Evolutionary conservation across 2,329 filamentous ascomycete species (phyloP), one percentile per base, ranked within the genome.

Genomic region (Arthrinium phaeospermum): DNA sequence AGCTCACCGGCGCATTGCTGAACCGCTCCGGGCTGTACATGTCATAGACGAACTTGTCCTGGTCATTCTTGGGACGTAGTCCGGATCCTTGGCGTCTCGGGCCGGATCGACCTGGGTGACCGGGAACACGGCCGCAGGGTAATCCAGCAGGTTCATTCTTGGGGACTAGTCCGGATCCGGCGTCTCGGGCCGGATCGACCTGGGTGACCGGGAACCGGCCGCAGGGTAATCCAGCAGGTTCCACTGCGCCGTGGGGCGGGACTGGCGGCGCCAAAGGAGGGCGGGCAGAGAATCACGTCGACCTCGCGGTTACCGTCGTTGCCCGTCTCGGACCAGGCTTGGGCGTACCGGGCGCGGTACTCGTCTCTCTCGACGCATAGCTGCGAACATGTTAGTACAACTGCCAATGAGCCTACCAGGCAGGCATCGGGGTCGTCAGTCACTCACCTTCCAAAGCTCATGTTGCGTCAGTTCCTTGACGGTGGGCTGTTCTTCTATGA

Each of bases 151-250:
- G 76, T 90, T 90, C 87, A 75, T 85, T 87, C 70, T 84, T 77
- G 0, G 81, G 72, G 76, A 61, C 73, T 84, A 85, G 0, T 74
- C 78, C 51, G 75, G 69, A 68, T 84, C 82, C 53, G n/a, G n/a
- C 73, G 75, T 89, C 87, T 22, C 81, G 76, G 0, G 76, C 76
- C 0, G 82, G 82, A 71, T 87, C 83, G 1, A 86, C 84, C 57
- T 81, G 78, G 1, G 82, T 82, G 0, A 83, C 86, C 0, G 88
- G 88, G 74, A 90, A 88, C 0, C 82, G 19, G 85, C 77, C 4
- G 83, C 83, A 2, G 87, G 85, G 76, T 88, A 88, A 74, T 90
- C 87, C 5, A 90, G 81, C 57, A 89, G 71, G 76, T 90, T 90
- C 87, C 86, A 90, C 70, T 87, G 83, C 19, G 83, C 82, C 0